Evolutionary conservation across 148 eudicot species (phyloP).

Genomic region (Pouteria glomerata): DNA sequence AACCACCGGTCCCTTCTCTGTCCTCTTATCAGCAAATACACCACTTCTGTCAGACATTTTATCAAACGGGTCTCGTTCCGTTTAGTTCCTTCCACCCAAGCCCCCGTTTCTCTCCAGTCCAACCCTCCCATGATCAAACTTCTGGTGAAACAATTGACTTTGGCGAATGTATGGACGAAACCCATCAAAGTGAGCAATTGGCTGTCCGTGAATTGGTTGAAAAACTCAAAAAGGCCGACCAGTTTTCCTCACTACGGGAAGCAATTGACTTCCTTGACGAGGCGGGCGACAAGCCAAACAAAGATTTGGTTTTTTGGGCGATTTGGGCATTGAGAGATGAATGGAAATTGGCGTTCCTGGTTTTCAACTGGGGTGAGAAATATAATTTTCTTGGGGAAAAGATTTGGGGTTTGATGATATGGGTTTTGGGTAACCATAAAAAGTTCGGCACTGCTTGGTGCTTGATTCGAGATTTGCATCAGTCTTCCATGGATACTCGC

Average conservation of each 20-base stretch:
- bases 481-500: conserved; percentile 41
- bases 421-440: conserved; percentile 73
- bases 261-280: conserved; percentile 46
- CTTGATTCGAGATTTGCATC: conserved; percentile 58
- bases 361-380: conserved; percentile 56
- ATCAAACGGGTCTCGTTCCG: conserved; percentile 44
- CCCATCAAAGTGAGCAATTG: conserved; percentile 2
- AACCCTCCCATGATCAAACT: conserved; percentile 13
- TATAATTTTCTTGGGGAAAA: conserved; percentile 43
- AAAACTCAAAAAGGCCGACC: conserved; percentile 28
- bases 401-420: conserved; percentile 57
- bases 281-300: conserved; percentile 32
- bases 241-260: conserved; percentile 35
- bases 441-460: conserved; percentile 76
- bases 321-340: conserved; percentile 63
- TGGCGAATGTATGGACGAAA: conserved; percentile 5
- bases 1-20: background rate
- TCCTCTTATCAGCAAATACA: background rate
- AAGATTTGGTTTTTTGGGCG: conserved; percentile 32
- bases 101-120: conserved; percentile 15
- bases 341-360: conserved; percentile 67
- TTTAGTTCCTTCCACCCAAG: background rate
- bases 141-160: conserved; percentile 31
- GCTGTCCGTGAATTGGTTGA: conserved; percentile 33
- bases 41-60: conserved; percentile 48